Evolutionary conservation across 208 protist genomes (phyloP).

Genomic region (Acanthamoeba triangularis): DNA sequence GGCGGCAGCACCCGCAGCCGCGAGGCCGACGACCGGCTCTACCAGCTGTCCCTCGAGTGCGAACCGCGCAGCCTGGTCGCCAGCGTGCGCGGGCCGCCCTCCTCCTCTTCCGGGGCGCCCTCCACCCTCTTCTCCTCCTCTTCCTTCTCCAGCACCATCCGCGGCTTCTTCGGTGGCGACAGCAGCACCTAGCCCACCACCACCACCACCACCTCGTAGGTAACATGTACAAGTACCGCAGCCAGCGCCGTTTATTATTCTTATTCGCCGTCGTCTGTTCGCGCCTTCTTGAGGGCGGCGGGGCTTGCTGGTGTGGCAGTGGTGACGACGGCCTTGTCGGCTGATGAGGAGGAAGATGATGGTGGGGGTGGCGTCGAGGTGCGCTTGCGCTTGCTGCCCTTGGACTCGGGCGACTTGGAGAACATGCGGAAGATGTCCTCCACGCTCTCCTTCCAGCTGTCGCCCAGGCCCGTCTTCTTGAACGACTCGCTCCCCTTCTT

Average conservation of each 20-base stretch:
- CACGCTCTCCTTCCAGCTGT: conserved; percentile 63
- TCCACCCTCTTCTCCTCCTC: background rate
- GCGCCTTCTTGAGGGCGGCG: background rate
- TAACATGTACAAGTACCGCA: background rate
- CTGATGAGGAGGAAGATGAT: background rate
- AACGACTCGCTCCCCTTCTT: conserved; percentile 48
- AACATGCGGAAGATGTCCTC: conserved; percentile 69
- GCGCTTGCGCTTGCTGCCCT: conserved; percentile 6
- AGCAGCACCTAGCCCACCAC: background rate
- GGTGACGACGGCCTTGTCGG: background rate
- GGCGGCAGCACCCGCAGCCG: background rate
- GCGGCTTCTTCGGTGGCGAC: background rate
- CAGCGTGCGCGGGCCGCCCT: background rate
- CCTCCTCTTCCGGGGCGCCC: background rate
- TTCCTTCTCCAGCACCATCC: background rate
- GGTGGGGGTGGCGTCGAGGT: background rate
- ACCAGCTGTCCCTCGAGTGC: conserved; percentile 41
- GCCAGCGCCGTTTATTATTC: background rate
- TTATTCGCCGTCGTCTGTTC: background rate
- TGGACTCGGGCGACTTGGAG: conserved; percentile 50
- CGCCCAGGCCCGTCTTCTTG: conserved; percentile 43
- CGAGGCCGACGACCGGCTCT: conserved; percentile 3
- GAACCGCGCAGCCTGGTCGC: conserved; percentile 12
- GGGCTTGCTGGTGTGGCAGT: background rate
- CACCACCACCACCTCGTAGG: no score